Percentiles rank a stretch among this genome's conserved stretches.
These are phyloP conservation scores for Pleurotus pulmonarius DNA, from an alignment of 768 basidiomycete species.

Conservation along the genomic window DNA sequence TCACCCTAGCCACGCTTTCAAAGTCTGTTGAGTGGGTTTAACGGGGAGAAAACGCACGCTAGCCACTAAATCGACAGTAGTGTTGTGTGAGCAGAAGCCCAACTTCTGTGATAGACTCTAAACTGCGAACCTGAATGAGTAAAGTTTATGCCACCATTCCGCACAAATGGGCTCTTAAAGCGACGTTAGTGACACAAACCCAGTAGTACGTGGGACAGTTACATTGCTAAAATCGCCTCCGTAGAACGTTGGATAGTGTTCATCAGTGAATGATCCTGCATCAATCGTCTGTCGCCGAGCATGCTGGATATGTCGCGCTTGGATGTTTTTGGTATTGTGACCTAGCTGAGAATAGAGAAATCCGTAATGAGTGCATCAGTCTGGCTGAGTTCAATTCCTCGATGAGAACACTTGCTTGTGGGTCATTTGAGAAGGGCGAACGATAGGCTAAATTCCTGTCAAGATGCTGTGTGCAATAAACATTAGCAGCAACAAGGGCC, in stretches of 20 bases:
- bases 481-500: constrained; percentile 10
- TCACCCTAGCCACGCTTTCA: constrained; percentile 35
- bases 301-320: constrained; percentile 31
- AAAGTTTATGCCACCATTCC: constrained; percentile 49
- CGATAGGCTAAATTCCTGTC: constrained; percentile 38
- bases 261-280: constrained; percentile 37
- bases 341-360: constrained; percentile 26
- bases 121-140: constrained; percentile 36
- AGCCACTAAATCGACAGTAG: constrained; percentile 29
- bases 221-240: constrained; percentile 48
- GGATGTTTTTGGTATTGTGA: constrained; percentile 30
- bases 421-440: constrained; percentile 32
- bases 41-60: constrained; percentile 32
- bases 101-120: not conserved
- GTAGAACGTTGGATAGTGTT: constrained; percentile 48
- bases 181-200: not conserved
- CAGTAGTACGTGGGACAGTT: constrained; percentile 5
- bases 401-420: constrained; percentile 20
- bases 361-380: not conserved
- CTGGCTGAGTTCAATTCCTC: not conserved
- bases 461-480: constrained; percentile 19
- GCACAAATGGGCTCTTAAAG: constrained; percentile 38
- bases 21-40: not conserved
- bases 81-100: too few species aligned
- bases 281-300: constrained; percentile 31